Percentiles rank a stretch among this genome's conserved stretches.
These are phyloP conservation scores for Candida nitratophila DNA, from an alignment of 805 yeast species.

Conservation along the genomic window DNA sequence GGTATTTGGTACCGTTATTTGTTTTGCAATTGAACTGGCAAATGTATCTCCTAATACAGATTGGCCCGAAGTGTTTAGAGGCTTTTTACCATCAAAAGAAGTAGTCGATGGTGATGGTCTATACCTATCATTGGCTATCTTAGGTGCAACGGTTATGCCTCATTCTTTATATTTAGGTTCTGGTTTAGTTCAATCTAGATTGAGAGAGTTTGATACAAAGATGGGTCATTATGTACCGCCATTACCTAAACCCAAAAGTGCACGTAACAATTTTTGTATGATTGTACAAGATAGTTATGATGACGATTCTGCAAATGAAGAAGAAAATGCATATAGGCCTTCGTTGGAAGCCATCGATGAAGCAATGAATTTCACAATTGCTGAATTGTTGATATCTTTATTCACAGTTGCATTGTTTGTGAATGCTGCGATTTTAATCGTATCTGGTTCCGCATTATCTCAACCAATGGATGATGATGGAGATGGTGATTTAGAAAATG, in stretches of 20 bases:
- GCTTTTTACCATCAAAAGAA: conserved; percentile 51
- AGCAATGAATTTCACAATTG: conserved; percentile 73
- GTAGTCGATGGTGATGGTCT: conserved; percentile 56
- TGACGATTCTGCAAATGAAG: conserved; percentile 17
- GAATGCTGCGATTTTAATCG: conserved; percentile 82
- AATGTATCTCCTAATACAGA: conserved; percentile 53
- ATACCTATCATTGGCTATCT: conserved; percentile 72
- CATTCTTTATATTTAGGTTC: conserved; percentile 85
- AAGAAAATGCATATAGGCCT: conserved; percentile 51
- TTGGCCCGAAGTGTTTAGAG: conserved; percentile 56
- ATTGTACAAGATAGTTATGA: conserved; percentile 19
- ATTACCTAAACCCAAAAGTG: conserved; percentile 9
- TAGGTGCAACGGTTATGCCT: conserved; percentile 96
- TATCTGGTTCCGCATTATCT: conserved; percentile 80
- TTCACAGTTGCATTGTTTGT: conserved; percentile 90
- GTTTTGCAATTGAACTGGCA: conserved; percentile 73
- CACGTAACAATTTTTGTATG: conserved; percentile 23
- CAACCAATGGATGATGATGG: conserved; percentile 32
- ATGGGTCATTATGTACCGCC: conserved; percentile 50
- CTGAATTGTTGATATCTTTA: conserved; percentile 74
- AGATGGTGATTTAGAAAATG: conserved; percentile 60
- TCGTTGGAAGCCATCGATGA: conserved; percentile 74
- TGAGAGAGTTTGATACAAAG: conserved; percentile 68
- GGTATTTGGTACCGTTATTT: conserved; percentile 75
- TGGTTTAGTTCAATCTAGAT: conserved; percentile 80